Evolutionary conservation across 257 asterid species (phyloP).

Genomic region (Coffea canephora): DNA sequence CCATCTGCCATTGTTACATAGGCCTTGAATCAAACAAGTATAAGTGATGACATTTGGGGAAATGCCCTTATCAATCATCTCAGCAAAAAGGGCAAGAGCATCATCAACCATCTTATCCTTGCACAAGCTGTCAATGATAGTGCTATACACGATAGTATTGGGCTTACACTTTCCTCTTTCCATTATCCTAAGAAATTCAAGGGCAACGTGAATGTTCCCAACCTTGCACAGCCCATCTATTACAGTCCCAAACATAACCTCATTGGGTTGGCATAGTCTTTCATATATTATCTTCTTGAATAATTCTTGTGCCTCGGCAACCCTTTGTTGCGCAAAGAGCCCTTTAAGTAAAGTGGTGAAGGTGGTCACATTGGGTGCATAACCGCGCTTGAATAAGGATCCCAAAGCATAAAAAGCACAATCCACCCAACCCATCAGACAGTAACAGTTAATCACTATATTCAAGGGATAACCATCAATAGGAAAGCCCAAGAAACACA

Average conservation of each 20-base stretch:
- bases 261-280: conserved; percentile 24
- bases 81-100: conserved; percentile 7
- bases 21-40: conserved; percentile 15
- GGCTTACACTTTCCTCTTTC: conserved; percentile 2
- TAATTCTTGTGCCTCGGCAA: background rate
- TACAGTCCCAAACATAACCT: conserved; percentile 13
- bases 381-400: no score
- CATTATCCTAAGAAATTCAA: conserved; percentile 13
- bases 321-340: conserved; percentile 9
- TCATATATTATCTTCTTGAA: background rate
- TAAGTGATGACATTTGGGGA: conserved; percentile 13
- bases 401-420: background rate
- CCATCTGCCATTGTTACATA: conserved; percentile 19
- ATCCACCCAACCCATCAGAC: background rate
- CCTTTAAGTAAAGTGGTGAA: conserved; percentile 19
- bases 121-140: conserved; percentile 14
- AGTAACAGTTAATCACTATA: background rate
- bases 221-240: conserved; percentile 34
- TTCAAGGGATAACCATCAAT: background rate
- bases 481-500: background rate
- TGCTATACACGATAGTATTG: background rate
- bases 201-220: background rate
- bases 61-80: conserved; percentile 19
- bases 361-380: background rate
- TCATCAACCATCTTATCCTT: conserved; percentile 11